These are phyloP conservation scores for Fusarium palustre DNA, from an alignment of 2,329 filamentous ascomycete species.

Conservation along the genomic window DNA sequence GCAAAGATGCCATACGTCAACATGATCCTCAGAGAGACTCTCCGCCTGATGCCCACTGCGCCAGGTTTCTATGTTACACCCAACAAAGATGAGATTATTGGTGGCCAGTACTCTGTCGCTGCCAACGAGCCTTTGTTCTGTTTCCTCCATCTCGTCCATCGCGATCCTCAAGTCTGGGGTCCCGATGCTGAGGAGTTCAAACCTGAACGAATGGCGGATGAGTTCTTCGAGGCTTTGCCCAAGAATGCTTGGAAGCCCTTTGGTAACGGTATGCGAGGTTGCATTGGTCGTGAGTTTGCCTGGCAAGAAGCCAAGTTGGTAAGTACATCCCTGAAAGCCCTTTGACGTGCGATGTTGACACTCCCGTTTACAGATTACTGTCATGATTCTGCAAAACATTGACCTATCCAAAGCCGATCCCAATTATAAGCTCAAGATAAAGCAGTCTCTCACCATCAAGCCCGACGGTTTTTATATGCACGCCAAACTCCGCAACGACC, in stretches of 20 bases:
- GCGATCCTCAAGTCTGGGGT: constrained; percentile 10
- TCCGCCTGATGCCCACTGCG: constrained; percentile 7
- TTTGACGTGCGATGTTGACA: rapidly evolving
- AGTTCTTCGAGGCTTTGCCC: constrained; percentile 4
- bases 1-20: constrained; percentile 13
- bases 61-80: constrained; percentile 7
- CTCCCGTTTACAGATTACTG: neutral
- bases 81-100: constrained; percentile 3
- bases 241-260: constrained; percentile 27
- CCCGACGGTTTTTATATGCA: constrained; percentile 5
- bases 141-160: constrained; percentile 4
- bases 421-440: constrained; percentile 14
- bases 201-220: constrained; percentile 11
- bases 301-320: constrained; percentile 20
- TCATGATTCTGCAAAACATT: constrained; percentile 17
- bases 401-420: constrained; percentile 5
- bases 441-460: neutral
- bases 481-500: constrained; percentile 4
- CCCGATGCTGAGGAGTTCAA: constrained; percentile 7
- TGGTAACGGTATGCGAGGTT: constrained; percentile 6
- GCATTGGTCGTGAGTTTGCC: constrained; percentile 5
- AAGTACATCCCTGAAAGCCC: neutral
- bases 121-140: neutral
- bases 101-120: neutral
- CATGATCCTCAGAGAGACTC: constrained; percentile 17